Evolutionary conservation across 2,329 filamentous ascomycete genomes (phyloP).

Genomic region (Huntiella savannae): DNA sequence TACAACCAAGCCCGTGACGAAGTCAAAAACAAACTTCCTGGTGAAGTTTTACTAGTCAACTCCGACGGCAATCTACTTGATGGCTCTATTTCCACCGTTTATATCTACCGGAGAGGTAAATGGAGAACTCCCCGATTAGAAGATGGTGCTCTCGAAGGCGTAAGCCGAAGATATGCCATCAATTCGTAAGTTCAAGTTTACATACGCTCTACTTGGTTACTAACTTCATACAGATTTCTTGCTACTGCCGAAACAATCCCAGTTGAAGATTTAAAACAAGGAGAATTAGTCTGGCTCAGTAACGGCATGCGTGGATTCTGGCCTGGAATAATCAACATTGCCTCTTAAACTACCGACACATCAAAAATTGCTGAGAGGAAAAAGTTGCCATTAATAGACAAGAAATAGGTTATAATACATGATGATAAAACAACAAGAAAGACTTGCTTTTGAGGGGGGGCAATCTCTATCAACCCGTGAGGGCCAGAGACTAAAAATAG

Average conservation of each 20-base stretch:
- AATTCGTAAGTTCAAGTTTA: slow-evolving; percentile 29
- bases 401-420: too few species aligned
- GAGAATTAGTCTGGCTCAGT: slow-evolving; percentile 73
- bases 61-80: slow-evolving; percentile 54
- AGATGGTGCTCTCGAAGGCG: slow-evolving; percentile 55
- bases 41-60: slow-evolving; percentile 61
- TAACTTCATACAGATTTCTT: slow-evolving; percentile 26
- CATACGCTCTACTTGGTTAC: not conserved
- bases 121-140: slow-evolving; percentile 70
- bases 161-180: slow-evolving; percentile 67
- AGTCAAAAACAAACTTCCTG: slow-evolving; percentile 15
- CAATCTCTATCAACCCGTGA: too few species aligned
- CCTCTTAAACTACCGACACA: too few species aligned
- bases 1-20: slow-evolving; percentile 50
- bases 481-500: too few species aligned
- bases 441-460: too few species aligned
- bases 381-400: too few species aligned
- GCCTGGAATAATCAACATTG: slow-evolving; percentile 21
- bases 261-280: slow-evolving; percentile 41
- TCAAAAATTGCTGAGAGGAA: too few species aligned
- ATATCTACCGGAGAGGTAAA: slow-evolving; percentile 49
- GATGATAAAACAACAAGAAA: too few species aligned
- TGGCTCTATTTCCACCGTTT: slow-evolving; percentile 64
- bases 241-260: slow-evolving; percentile 46
- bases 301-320: slow-evolving; percentile 73